Evolutionary conservation across 2,329 filamentous ascomycete genomes (phyloP), one percentile per base, ranked within the genome.

Genomic region (Tolypocladium guangdongense): DNA sequence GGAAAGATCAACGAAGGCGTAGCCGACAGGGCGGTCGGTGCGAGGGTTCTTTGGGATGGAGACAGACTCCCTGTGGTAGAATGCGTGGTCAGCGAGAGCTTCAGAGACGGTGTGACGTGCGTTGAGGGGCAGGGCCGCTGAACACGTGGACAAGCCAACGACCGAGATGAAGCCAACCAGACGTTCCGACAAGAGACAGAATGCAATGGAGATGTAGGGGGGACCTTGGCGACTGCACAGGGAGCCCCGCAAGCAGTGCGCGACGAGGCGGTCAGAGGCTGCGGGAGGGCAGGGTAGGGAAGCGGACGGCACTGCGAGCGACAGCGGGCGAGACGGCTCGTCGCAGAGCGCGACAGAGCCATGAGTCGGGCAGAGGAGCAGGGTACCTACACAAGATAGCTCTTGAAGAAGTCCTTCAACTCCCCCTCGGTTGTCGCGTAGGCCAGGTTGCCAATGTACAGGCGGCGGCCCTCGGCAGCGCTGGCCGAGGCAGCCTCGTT

Each of bases 341-440:
- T n/a, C 18, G 43, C 36, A 47, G 33, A 45, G 20, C 7, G 18
- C 4, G 12, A 45, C 14, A 33, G 16, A 51, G 22, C 39, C 16
- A 24, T 45, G 20, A 37, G 57, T 51, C 43, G 48, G 24, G 47
- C 30, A 18, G n/a, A 45, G 10, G 50, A 24, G 41, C 52, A 49
- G 55, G 49, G 45, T 2, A 88, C 92, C 83, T 83, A 99, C 93
- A 99, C 90, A 81, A 93, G 87, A 83, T 96, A 97, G 76, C 86
- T 88, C 83, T 93, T 92, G 87, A 99, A 99, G 84, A 99, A 99
- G 68, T 93, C 88, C 83, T 95, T 96, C 83, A 99, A 90, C 86
- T 96, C 90, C 87, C 88, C 93, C 88, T 97, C 93, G 75, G 90
- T 96, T 86, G 93, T 97, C 86, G 92, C 91, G 76, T 99, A 99